phyloP scores from a whole-genome alignment of 345 rosid species.

The Moringa oleifera region DNA sequence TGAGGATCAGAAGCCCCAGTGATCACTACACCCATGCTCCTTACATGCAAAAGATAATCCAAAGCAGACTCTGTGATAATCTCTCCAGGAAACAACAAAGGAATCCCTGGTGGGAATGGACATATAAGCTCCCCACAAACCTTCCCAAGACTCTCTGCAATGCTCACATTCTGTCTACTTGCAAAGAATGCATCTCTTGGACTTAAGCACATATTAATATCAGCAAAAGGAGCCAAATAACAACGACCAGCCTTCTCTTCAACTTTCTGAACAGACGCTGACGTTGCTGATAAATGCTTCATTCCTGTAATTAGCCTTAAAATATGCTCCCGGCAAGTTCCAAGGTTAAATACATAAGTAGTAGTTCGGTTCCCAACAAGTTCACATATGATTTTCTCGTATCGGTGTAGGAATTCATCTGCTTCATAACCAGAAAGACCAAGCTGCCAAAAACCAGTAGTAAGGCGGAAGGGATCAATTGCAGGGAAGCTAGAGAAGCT shows the following conservation, averaged over 20 bases:
- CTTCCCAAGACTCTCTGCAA: slow-evolving; percentile 40
- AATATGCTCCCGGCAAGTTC: slow-evolving; percentile 40
- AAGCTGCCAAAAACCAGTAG: slow-evolving; percentile 38
- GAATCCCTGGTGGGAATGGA: slow-evolving; percentile 63
- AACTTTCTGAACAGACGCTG: neutral
- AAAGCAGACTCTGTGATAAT: slow-evolving; percentile 35
- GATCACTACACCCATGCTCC: slow-evolving; percentile 30
- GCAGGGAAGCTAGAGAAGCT: slow-evolving; percentile 20
- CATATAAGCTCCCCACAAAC: slow-evolving; percentile 50
- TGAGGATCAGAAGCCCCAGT: slow-evolving; percentile 52
- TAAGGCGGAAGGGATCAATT: slow-evolving; percentile 50
- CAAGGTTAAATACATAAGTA: slow-evolving; percentile 47
- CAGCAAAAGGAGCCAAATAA: slow-evolving; percentile 23
- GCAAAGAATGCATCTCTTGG: slow-evolving; percentile 60
- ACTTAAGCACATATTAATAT: slow-evolving; percentile 11
- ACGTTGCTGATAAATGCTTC: slow-evolving; percentile 21
- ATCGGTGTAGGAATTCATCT: slow-evolving; percentile 36
- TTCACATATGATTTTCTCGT: slow-evolving; percentile 37
- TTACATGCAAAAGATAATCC: slow-evolving; percentile 36
- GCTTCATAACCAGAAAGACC: slow-evolving; percentile 53
- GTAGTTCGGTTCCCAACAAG: slow-evolving; percentile 36
- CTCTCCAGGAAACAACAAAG: slow-evolving; percentile 50
- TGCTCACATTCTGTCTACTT: slow-evolving; percentile 30
- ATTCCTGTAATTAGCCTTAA: slow-evolving; percentile 39
- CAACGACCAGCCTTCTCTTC: slow-evolving; percentile 8